Evolutionary conservation across 768 basidiomycete genomes (phyloP), one percentile per base, ranked within the genome.

Genomic region (Terana coerulea): DNA sequence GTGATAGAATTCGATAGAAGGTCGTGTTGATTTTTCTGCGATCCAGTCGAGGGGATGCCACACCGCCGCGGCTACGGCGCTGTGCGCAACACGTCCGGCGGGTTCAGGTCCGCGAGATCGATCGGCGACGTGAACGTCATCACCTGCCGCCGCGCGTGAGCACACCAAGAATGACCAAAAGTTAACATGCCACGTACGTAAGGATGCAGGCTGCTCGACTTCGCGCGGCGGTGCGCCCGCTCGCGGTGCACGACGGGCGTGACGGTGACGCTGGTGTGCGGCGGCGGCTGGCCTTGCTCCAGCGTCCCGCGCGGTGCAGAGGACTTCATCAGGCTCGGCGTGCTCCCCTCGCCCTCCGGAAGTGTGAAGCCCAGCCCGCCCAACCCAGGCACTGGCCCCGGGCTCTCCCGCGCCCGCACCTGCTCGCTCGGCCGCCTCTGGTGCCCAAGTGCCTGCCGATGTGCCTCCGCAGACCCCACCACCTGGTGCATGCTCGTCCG

Each of bases 41-140:
- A 30, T 26, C 22, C 19, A 41, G 39, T 21, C 39, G 25, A 35
- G 40, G 43, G 1, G 21, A 15, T n/a, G 22, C 35, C 15, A n/a
- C n/a, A n/a, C n/a, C n/a, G n/a, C n/a, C n/a, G n/a, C 22, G 9
- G 15, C 22, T 49, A 36, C 58, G 50, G 56, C 45, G 53, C 39
- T 36, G 60, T 42, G 7, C 55, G 58, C 25, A 58, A 56, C 12
- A 58, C 52, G 26, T 59, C 50, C 44, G 59, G 45, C 29, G 36
- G 2, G 25, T 24, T 24, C 19, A 64, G 47, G 42, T 64, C 62
- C 24, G 57, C 59, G 14, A 64, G 49, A 41, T 64, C 69, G 41
- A 73, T 73, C 9, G 72, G 72, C 11, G 70, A 71, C 35, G 70
- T 71, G 52, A 69, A 73, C 36, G 61, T 69, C 52, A 61, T 66